Evolutionary conservation across 495 filamentous ascomycete species (phyloP).

Genomic region (Xylaria cubensis): DNA sequence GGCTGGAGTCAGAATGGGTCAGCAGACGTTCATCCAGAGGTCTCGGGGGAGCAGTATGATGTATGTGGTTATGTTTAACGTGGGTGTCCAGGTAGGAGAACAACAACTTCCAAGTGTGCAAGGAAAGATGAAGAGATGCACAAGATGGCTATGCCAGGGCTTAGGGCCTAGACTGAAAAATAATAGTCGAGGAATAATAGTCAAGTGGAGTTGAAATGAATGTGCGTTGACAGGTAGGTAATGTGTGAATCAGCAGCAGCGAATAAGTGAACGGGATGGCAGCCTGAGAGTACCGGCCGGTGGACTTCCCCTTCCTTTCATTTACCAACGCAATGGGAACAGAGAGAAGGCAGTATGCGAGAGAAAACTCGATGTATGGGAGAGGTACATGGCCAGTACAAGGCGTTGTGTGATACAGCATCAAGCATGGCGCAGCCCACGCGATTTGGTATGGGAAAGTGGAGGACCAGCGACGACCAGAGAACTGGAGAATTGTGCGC

Average conservation of each 20-base stretch:
- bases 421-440: slow-evolving; percentile 30
- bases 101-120: slow-evolving; percentile 7
- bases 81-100: slow-evolving; percentile 1
- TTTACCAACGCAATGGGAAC: slow-evolving; percentile 18
- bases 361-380: neutral
- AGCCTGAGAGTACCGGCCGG: slow-evolving; percentile 9
- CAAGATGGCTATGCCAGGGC: neutral
- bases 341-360: slow-evolving; percentile 14
- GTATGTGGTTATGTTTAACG: slow-evolving; percentile 16
- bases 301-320: slow-evolving; percentile 18
- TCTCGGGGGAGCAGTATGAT: slow-evolving; percentile 17
- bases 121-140: slow-evolving; percentile 17
- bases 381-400: slow-evolving; percentile 30
- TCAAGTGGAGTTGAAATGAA: slow-evolving; percentile 20
- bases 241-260: slow-evolving; percentile 27
- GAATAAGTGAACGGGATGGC: slow-evolving; percentile 23
- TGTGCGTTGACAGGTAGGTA: slow-evolving; percentile 18
- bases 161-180: slow-evolving; percentile 4
- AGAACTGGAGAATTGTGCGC: slow-evolving; percentile 20
- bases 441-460: slow-evolving; percentile 26
- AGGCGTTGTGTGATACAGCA: slow-evolving; percentile 26
- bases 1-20: slow-evolving; percentile 22
- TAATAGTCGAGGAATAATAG: neutral
- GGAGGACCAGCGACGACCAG: slow-evolving; percentile 18
- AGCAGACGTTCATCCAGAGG: slow-evolving; percentile 9